phyloP scores from a whole-genome alignment of 352 stramenopile genomes.

The Pythium aphanidermatum region DNA sequence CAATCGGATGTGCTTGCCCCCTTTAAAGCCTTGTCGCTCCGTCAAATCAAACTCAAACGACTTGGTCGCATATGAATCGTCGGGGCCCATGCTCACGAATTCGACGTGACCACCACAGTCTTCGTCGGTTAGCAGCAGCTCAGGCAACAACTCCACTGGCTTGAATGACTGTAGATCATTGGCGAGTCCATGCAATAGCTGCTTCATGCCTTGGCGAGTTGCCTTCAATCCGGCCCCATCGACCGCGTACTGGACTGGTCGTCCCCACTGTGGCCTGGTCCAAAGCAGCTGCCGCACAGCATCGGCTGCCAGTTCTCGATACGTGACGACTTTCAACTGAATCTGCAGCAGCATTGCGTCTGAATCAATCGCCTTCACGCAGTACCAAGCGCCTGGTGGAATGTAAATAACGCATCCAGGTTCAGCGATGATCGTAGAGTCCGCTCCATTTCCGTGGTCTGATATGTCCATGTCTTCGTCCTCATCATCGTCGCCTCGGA shows the following conservation, averaged over 20 bases:
- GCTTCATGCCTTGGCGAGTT: background rate
- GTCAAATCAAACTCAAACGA: constrained; percentile 11
- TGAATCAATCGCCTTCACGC: constrained; percentile 14
- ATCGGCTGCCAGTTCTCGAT: constrained; percentile 19
- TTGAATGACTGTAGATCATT: constrained; percentile 2
- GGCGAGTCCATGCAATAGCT: background rate
- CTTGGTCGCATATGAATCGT: too few relatives aligned
- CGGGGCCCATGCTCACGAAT: too few relatives aligned
- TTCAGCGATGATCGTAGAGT: constrained; percentile 6
- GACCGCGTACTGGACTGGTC: background rate
- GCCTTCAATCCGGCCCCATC: background rate
- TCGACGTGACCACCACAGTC: too few relatives aligned
- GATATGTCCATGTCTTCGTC: constrained; percentile 6
- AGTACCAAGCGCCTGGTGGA: constrained; percentile 43
- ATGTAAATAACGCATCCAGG: constrained; percentile 49
- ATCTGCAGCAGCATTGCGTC: constrained; percentile 37
- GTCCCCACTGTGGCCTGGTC: background rate
- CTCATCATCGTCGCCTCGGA: constrained; percentile 18
- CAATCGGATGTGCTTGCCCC: constrained; percentile 16
- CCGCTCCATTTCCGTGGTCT: background rate
- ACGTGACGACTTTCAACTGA: constrained; percentile 22
- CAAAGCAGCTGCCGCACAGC: constrained; percentile 27
- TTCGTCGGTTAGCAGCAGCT: background rate
- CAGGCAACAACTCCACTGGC: constrained; percentile 1
- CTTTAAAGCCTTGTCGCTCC: constrained; percentile 1